These are phyloP conservation scores for Setaria italica DNA, from an alignment of 202 grass and related monocot species.

Conservation along the genomic window DNA sequence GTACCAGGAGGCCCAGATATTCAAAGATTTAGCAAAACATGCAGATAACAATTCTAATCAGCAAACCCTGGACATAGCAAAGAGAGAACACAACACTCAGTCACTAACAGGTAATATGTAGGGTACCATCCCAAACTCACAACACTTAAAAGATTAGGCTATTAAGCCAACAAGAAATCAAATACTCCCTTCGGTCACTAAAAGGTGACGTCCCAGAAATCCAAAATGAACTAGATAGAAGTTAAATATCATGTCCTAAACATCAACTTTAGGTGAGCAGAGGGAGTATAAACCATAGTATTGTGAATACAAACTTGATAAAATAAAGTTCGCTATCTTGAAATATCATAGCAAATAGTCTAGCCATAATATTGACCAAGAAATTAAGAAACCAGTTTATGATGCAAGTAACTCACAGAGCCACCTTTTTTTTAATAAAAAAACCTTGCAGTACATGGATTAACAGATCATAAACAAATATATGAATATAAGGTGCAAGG, in stretches of 20 bases:
- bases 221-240: too few species aligned
- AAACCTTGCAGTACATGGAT: not conserved
- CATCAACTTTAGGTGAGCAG: too few species aligned
- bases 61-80: not conserved
- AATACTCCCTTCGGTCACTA: not conserved
- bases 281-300: not conserved
- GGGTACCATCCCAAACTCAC: not conserved
- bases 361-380: not conserved
- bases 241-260: too few species aligned
- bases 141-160: not conserved
- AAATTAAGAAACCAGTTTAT: not conserved
- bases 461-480: too few species aligned
- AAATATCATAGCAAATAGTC: not conserved
- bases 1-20: not conserved
- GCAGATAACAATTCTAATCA: not conserved
- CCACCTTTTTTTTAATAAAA: not conserved
- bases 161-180: not conserved
- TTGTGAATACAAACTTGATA: not conserved
- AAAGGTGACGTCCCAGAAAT: too few species aligned
- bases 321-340: not conserved
- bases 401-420: not conserved
- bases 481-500: not conserved
- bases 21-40: not conserved
- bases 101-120: not conserved
- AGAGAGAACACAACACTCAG: not conserved